A percentile compares a stretch with the other conserved stretches of the same genome.
Conservation (phyloP, 2,329 filamentous ascomycete genomes). For the Fusarium nurragi region DNA sequence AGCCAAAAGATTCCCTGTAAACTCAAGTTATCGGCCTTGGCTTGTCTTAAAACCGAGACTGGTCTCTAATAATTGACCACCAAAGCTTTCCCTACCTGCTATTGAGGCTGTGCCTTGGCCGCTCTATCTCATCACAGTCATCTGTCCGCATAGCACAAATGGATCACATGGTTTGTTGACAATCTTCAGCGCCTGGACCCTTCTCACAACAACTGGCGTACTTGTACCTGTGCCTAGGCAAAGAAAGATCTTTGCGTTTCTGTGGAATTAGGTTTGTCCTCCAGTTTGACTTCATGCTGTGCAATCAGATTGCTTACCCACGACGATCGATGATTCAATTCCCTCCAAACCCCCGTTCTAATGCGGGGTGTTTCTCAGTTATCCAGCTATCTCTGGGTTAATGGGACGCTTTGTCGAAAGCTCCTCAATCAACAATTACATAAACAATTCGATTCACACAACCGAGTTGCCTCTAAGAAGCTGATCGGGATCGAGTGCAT, state of each 20-base stretch:
- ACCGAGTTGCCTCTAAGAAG: conserved; percentile 4
- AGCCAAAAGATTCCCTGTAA: conserved; percentile 16
- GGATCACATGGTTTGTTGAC: neutral
- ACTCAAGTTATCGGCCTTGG: conserved; percentile 3
- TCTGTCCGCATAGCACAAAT: conserved; percentile 8
- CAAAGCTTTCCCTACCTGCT: neutral
- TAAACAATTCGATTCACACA: conserved; percentile 19
- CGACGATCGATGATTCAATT: conserved; percentile 6
- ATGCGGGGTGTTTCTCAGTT: too few species aligned
- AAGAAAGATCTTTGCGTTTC: neutral
- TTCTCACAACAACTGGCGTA: neutral
- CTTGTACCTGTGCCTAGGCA: neutral
- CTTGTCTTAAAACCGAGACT: conserved; percentile 1
- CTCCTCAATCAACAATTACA: conserved; percentile 22
- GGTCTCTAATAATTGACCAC: neutral
- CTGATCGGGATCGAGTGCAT: neutral
- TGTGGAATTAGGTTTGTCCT: neutral
- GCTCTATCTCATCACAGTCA: conserved; percentile 4
- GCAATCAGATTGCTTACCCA: conserved; percentile 23
- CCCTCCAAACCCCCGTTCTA: neutral
- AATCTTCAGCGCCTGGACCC: neutral
- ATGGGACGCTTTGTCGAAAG: neutral
- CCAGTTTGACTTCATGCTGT: conserved; percentile 19
- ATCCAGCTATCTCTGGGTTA: too few species aligned
- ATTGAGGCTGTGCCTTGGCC: too few species aligned